Evolutionary conservation across 2,329 filamentous ascomycete species (phyloP).

Genomic region (Fusarium palustre): DNA sequence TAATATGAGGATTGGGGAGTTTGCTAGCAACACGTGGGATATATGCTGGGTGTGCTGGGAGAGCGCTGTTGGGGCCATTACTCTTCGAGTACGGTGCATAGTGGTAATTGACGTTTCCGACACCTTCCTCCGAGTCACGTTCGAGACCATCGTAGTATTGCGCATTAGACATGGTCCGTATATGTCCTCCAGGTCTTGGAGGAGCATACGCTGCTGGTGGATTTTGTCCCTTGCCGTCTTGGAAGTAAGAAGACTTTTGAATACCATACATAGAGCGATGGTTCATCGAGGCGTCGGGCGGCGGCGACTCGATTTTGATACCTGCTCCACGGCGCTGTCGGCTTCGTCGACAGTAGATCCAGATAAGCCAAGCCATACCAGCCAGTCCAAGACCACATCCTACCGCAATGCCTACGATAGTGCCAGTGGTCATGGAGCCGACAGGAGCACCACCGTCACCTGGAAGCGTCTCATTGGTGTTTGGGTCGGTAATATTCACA

Average conservation of each 20-base stretch:
- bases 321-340: not conserved
- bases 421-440: constrained; percentile 57
- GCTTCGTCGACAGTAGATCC: constrained; percentile 59
- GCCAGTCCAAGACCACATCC: constrained; percentile 59
- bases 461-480: constrained; percentile 44
- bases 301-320: constrained; percentile 35
- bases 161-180: no score
- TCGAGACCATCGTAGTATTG: constrained; percentile 20
- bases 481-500: constrained; percentile 57
- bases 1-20: no score
- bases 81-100: constrained; percentile 24
- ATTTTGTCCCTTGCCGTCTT: no score
- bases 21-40: constrained; percentile 21
- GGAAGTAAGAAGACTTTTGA: not conserved
- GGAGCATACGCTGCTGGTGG: no score
- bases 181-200: no score
- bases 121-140: no score
- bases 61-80: constrained; percentile 13
- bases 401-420: constrained; percentile 66
- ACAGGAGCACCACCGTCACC: constrained; percentile 43
- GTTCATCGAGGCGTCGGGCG: not conserved
- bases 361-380: constrained; percentile 58
- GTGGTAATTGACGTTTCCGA: constrained; percentile 26
- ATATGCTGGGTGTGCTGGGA: constrained; percentile 33
- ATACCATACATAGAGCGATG: not conserved